Conservation (phyloP, 1,284 basidiomycete species). For the Malassezia brasiliensis region DNA sequence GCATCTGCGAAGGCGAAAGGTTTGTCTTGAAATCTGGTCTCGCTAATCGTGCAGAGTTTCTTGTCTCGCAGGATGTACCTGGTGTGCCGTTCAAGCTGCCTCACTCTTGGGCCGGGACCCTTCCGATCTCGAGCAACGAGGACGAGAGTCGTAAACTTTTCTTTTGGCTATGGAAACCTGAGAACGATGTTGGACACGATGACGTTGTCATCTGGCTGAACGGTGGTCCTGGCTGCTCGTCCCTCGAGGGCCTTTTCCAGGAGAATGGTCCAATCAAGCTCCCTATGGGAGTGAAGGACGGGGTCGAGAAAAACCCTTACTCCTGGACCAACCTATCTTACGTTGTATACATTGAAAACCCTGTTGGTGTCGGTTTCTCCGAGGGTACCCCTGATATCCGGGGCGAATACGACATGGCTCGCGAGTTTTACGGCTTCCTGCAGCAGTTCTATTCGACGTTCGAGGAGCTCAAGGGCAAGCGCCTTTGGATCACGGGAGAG, state of each 20-base stretch:
- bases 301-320: slow-evolving; percentile 59
- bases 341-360: slow-evolving; percentile 70
- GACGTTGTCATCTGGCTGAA: slow-evolving; percentile 59
- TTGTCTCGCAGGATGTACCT: slow-evolving; percentile 19
- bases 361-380: slow-evolving; percentile 70
- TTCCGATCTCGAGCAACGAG: slow-evolving; percentile 23
- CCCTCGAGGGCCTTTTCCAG: slow-evolving; percentile 65
- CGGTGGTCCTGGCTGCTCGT: slow-evolving; percentile 62
- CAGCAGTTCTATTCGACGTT: slow-evolving; percentile 32
- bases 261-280: slow-evolving; percentile 68
- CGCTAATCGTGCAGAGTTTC: background rate
- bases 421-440: slow-evolving; percentile 46
- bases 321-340: slow-evolving; percentile 68
- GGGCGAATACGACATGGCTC: slow-evolving; percentile 45
- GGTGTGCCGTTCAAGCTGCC: slow-evolving; percentile 28
- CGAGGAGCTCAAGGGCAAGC: slow-evolving; percentile 22
- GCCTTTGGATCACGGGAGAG: slow-evolving; percentile 40
- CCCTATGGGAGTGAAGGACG: slow-evolving; percentile 53
- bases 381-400: slow-evolving; percentile 61
- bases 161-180: slow-evolving; percentile 78
- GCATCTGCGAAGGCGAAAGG: background rate
- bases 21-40: background rate
- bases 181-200: slow-evolving; percentile 60
- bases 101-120: slow-evolving; percentile 30
- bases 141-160: slow-evolving; percentile 55